Evolutionary conservation across 129 eudicot genomes (phyloP).

Genomic region (Flaveria linearis): DNA sequence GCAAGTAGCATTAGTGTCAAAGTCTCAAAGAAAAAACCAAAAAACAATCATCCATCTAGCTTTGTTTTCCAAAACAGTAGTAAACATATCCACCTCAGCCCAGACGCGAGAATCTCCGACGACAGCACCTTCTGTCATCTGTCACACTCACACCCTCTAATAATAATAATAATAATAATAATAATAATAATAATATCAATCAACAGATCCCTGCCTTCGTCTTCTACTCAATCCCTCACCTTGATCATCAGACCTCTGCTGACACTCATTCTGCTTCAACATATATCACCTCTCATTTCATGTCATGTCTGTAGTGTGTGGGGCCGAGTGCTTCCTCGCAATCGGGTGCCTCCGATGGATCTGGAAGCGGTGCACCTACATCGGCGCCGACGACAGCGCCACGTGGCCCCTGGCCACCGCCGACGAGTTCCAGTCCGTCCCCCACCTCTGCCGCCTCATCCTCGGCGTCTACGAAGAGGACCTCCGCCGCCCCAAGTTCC

Average conservation of each 20-base stretch:
- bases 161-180: no score
- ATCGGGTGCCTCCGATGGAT: constrained; percentile 80
- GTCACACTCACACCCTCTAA: no score
- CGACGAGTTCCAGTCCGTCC: constrained; percentile 68
- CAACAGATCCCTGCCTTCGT: constrained; percentile 27
- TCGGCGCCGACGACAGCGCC: constrained; percentile 84
- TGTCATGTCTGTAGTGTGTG: constrained; percentile 72
- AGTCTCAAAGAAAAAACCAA: no score
- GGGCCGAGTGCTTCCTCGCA: constrained; percentile 71
- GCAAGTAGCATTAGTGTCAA: no score
- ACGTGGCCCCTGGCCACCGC: constrained; percentile 77
- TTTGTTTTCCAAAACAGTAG: no score
- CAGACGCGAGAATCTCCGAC: no score
- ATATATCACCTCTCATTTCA: background rate
- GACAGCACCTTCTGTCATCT: no score
- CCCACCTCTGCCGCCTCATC: constrained; percentile 74
- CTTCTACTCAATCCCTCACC: background rate
- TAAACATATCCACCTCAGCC: no score
- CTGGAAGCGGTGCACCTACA: constrained; percentile 87
- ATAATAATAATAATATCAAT: background rate
- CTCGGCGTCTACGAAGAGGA: constrained; percentile 77
- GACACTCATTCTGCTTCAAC: background rate
- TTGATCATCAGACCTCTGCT: background rate
- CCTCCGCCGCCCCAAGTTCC: constrained; percentile 51
- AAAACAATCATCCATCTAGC: no score